Evolutionary conservation across 1,139 yeast genomes (phyloP), one percentile per base, ranked within the genome.

Genomic region (Geotrichum candidum): DNA sequence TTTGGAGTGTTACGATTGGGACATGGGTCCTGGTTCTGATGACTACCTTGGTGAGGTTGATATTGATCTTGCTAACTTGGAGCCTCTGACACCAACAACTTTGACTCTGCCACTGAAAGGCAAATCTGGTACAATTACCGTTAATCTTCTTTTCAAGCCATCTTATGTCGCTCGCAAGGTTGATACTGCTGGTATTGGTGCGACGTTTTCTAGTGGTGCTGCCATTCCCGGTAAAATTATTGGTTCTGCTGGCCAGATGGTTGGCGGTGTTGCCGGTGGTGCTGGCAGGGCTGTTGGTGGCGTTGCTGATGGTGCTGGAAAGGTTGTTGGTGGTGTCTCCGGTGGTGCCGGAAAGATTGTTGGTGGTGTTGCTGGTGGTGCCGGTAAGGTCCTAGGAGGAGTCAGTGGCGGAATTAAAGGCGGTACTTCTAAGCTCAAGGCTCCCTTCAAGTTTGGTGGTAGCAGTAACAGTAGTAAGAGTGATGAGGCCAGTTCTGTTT

Each of bases 1-100:
- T 63, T 79, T 89, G 58, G 83, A 80, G 61, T 84, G 88, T 41
- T 80, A 74, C 69, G 99, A 94, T 73, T 92, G 97, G 97, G 99
- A 94, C 75, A 84, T 92, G 67, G 96, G 96, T 65, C 53, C 53
- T 27, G 90, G 86, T 65, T 84, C 82, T 65, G 95, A 94, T 73
- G 98, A 94, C 74, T 79, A 81, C 64, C 80, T 94, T 63, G 96
- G 98, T 62, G 77, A 77, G 48, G 90, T 86, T 15, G 69, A 71
- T 35, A 72, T 91, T 63, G 80, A 83, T 18, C 76, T 94, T 65
- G 74, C 82, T 0, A 84, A 85, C 13, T 78, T 92, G 53, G 85
- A 86, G 68, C 83, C 86, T n/a, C 77, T 81, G 41, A 80, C 80
- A 56, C 80, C 82, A 15, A 77, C 79, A 13, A 85, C 84, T 22